phyloP scores from a whole-genome alignment of 2,329 filamentous ascomycete genomes.

The Triangularia verruculosa region DNA sequence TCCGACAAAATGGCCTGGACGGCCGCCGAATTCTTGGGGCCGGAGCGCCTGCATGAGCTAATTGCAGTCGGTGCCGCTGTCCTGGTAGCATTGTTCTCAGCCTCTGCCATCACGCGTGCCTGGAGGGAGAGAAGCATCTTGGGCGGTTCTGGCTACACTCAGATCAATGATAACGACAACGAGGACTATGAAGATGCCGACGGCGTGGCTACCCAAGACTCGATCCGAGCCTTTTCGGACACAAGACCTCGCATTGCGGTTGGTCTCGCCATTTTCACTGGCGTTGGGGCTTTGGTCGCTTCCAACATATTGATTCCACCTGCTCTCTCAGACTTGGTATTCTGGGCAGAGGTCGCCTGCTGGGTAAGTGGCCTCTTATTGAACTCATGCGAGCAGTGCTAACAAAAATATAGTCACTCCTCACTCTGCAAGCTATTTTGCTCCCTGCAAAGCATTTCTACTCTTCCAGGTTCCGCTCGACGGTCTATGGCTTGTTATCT shows the following conservation, averaged over 20 bases:
- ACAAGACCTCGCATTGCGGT: conserved; percentile 28
- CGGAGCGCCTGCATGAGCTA: conserved; percentile 12
- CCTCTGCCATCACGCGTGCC: conserved; percentile 13
- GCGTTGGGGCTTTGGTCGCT: conserved; percentile 29
- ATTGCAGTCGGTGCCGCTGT: conserved; percentile 7
- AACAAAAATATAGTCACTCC: conserved; percentile 22
- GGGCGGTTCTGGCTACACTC: conserved; percentile 21
- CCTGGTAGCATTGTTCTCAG: conserved; percentile 18
- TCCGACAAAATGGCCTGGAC: not conserved
- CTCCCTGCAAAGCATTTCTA: conserved; percentile 32
- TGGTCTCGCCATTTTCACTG: conserved; percentile 28
- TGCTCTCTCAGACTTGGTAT: not conserved
- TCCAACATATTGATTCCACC: conserved; percentile 23
- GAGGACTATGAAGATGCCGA: conserved; percentile 32
- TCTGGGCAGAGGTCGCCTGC: conserved; percentile 18
- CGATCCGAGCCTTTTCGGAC: conserved; percentile 33
- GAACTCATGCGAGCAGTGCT: not conserved
- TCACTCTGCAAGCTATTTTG: conserved; percentile 31
- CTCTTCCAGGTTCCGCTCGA: conserved; percentile 29
- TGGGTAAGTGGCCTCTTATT: conserved; percentile 21
- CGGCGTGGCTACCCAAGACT: conserved; percentile 34
- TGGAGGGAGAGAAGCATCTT: not conserved
- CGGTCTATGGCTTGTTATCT: conserved; percentile 29
- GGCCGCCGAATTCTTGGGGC: conserved; percentile 14
- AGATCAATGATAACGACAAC: conserved; percentile 13